Conservation (phyloP, 805 yeast genomes). For the Hemisphaericaspora nanyangensis region DNA sequence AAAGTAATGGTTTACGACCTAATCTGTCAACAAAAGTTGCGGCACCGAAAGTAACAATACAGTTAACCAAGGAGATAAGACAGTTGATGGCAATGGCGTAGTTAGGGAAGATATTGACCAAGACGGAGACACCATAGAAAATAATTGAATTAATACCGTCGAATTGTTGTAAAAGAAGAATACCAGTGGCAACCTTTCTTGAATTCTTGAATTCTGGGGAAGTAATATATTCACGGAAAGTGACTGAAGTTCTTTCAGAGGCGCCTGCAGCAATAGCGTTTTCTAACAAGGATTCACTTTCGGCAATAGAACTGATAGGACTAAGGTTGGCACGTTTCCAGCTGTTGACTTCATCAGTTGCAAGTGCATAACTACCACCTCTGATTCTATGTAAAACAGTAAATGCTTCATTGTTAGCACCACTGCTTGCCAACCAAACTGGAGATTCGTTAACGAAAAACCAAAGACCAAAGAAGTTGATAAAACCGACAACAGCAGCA, state of each 20-base stretch:
- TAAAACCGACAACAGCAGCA: conserved; percentile 53
- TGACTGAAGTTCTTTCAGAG: conserved; percentile 12
- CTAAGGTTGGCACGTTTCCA: conserved; percentile 20
- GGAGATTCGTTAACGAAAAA: conserved; percentile 70
- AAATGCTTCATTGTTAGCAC: conserved; percentile 40
- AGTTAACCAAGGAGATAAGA: conserved; percentile 69
- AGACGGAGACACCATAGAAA: conserved; percentile 86
- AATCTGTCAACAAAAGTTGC: conserved; percentile 71
- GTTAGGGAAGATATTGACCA: conserved; percentile 67
- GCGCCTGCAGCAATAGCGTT: conserved; percentile 5
- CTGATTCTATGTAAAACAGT: conserved; percentile 32
- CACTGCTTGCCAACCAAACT: conserved; percentile 64
- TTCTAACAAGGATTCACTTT: conserved; percentile 10
- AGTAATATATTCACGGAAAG: conserved; percentile 44
- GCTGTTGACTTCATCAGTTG: conserved; percentile 34
- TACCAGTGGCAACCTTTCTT: conserved; percentile 60
- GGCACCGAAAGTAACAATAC: conserved; percentile 66
- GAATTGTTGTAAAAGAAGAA: conserved; percentile 83
- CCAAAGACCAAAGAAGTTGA: conserved; percentile 40
- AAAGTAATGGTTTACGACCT: conserved; percentile 64
- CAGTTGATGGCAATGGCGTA: conserved; percentile 72
- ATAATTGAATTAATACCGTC: conserved; percentile 91
- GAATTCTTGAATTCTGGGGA: conserved; percentile 53
- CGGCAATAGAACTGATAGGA: conserved; percentile 1
- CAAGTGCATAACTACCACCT: conserved; percentile 34